Conservation (phyloP, 2,329 filamentous ascomycete genomes). For the Tolypocladium pustulatum region DNA sequence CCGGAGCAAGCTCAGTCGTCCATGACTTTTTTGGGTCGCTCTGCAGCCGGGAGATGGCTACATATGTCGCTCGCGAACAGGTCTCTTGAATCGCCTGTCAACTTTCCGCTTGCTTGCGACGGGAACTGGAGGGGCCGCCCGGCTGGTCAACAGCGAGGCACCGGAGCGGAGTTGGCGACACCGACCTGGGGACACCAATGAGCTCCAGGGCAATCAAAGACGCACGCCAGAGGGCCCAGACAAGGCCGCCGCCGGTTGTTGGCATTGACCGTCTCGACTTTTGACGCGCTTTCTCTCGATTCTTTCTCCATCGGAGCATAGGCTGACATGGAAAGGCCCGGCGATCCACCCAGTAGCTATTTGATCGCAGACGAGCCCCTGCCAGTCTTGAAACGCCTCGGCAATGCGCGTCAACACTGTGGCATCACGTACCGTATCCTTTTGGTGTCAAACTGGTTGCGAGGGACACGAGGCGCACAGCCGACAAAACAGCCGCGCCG, state of each 20-base stretch:
- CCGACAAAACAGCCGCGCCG: too few relatives aligned
- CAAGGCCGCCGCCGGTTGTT: background rate
- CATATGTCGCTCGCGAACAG: too few relatives aligned
- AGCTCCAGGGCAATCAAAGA: background rate
- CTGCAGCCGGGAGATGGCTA: too few relatives aligned
- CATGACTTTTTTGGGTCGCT: too few relatives aligned
- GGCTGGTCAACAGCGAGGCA: background rate
- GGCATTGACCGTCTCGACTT: background rate
- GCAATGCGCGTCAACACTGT: background rate
- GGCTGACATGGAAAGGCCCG: background rate
- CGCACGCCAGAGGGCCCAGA: too few relatives aligned
- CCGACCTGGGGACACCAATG: background rate
- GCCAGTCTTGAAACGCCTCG: background rate
- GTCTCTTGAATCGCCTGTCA: too few relatives aligned
- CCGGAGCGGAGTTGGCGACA: background rate
- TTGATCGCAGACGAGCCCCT: background rate
- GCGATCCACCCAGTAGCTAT: background rate
- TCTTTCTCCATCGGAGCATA: background rate
- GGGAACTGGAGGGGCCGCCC: background rate
- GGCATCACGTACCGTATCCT: too few relatives aligned
- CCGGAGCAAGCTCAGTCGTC: too few relatives aligned
- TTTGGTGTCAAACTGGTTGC: too few relatives aligned
- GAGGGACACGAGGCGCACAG: too few relatives aligned
- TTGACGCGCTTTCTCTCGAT: background rate
- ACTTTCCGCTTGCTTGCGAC: too few relatives aligned